Percentiles rank a stretch among this genome's conserved stretches.
Conservation (phyloP, 2,329 filamentous ascomycete genomes). For the Colletotrichum spinosum region DNA sequence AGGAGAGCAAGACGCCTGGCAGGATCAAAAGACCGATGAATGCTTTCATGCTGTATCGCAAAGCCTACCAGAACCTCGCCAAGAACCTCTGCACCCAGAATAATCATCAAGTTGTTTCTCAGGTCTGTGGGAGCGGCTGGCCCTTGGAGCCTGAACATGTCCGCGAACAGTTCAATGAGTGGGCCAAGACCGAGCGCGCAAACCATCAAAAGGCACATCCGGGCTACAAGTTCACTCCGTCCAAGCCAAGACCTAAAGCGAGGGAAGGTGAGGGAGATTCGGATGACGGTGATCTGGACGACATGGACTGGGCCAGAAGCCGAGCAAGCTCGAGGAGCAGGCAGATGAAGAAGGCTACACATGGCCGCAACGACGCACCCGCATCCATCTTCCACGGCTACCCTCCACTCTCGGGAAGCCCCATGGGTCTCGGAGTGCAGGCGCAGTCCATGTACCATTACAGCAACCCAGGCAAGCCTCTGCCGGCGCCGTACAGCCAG, state of each 20-base stretch:
- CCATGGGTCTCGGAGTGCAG: constrained; percentile 35
- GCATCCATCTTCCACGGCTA: constrained; percentile 38
- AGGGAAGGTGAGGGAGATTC: constrained; percentile 51
- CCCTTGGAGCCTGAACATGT: constrained; percentile 79
- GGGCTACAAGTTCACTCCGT: constrained; percentile 92
- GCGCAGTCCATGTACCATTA: constrained; percentile 37
- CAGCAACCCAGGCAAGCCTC: constrained; percentile 44
- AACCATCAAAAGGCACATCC: constrained; percentile 91
- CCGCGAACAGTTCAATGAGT: constrained; percentile 79
- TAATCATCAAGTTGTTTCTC: constrained; percentile 94
- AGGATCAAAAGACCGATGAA: constrained; percentile 96
- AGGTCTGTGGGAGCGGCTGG: constrained; percentile 90
- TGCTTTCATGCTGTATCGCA: constrained; percentile 97
- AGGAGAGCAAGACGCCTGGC: constrained; percentile 74
- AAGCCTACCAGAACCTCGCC: constrained; percentile 87
- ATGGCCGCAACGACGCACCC: constrained; percentile 44
- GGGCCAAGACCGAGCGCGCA: constrained; percentile 82
- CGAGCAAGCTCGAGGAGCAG: constrained; percentile 44
- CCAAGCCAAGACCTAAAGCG: constrained; percentile 68
- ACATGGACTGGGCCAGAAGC: constrained; percentile 54
- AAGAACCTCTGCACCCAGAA: constrained; percentile 85
- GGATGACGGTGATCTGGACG: constrained; percentile 59
- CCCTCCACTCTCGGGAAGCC: constrained; percentile 28
- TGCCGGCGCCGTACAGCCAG: constrained; percentile 51
- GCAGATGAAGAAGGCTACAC: constrained; percentile 44